Evolutionary conservation across 257 asterid genomes (phyloP).

Genomic region (Cruciata laevipes): DNA sequence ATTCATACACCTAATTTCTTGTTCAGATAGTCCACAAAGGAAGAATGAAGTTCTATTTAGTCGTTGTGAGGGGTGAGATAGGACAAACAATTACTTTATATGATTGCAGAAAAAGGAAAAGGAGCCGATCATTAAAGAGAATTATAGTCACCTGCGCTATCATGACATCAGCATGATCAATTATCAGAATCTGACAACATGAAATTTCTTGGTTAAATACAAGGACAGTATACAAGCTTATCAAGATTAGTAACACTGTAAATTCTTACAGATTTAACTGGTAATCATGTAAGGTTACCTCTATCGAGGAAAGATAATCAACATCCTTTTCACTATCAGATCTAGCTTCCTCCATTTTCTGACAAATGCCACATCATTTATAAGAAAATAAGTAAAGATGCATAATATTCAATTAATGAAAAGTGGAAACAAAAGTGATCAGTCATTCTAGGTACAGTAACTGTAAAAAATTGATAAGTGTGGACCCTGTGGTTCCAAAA

Average conservation of each 20-base stretch:
- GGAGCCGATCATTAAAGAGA: not conserved
- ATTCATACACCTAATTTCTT: not conserved
- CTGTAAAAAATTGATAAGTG: not conserved
- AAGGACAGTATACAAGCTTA: slow-evolving; percentile 5
- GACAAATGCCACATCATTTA: slow-evolving; percentile 12
- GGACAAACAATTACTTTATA: not conserved
- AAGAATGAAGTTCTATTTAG: not conserved
- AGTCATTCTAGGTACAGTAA: not conserved
- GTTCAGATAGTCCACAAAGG: not conserved
- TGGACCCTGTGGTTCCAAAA: not conserved
- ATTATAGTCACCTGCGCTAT: slow-evolving; percentile 66
- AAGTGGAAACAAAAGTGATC: no score
- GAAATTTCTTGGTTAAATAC: slow-evolving; percentile 15
- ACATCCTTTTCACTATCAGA: slow-evolving; percentile 67
- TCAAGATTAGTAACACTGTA: not conserved
- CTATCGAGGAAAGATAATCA: slow-evolving; percentile 96
- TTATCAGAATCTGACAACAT: slow-evolving; percentile 61
- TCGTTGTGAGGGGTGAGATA: not conserved
- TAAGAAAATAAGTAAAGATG: not conserved
- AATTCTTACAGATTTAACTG: not conserved
- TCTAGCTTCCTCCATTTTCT: slow-evolving; percentile 93
- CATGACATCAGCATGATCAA: slow-evolving; percentile 92
- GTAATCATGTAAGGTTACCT: slow-evolving; percentile 39
- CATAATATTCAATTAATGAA: not conserved
- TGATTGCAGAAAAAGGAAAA: not conserved